A percentile compares a stretch with the other conserved stretches of the same genome.
These are phyloP conservation scores for Ustilago sp. DNA, from an alignment of 1,284 basidiomycete species.

Conservation along the genomic window DNA sequence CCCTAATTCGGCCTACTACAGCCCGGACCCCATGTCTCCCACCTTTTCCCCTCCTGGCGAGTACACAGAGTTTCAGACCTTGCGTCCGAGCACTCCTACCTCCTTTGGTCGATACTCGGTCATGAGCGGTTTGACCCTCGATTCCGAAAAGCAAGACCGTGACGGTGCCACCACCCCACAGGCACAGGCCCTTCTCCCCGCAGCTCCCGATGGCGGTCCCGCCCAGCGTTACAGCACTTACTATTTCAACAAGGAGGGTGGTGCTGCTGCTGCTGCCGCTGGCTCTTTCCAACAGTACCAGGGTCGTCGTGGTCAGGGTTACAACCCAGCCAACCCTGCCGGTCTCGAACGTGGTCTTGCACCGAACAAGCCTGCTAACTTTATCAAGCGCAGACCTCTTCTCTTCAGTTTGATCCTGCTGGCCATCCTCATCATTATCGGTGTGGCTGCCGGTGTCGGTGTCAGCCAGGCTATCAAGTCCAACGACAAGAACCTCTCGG, in stretches of 20 bases:
- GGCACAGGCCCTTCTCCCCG: conserved; percentile 29
- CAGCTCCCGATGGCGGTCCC: conserved; percentile 4
- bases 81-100: conserved; percentile 40
- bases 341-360: conserved; percentile 17
- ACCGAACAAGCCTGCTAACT: conserved; percentile 23
- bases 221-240: conserved; percentile 39
- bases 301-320: conserved; percentile 41
- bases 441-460: conserved; percentile 50
- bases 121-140: conserved; percentile 24
- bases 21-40: conserved; percentile 42
- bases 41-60: conserved; percentile 49
- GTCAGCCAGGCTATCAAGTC: conserved; percentile 31
- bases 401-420: conserved; percentile 38
- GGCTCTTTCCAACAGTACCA: conserved; percentile 23
- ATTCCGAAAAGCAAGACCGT: conserved; percentile 41
- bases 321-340: conserved; percentile 41
- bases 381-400: conserved; percentile 40
- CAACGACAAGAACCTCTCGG: conserved; percentile 42
- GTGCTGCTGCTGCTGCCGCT: conserved; percentile 22
- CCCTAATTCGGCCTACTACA: conserved; percentile 35
- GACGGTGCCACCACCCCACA: conserved; percentile 27
- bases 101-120: conserved; percentile 40
- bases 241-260: conserved; percentile 56
- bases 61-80: conserved; percentile 45
- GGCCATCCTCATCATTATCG: conserved; percentile 47